Conservation (phyloP, 2,329 filamentous ascomycete species). For the Apiospora koreana region DNA sequence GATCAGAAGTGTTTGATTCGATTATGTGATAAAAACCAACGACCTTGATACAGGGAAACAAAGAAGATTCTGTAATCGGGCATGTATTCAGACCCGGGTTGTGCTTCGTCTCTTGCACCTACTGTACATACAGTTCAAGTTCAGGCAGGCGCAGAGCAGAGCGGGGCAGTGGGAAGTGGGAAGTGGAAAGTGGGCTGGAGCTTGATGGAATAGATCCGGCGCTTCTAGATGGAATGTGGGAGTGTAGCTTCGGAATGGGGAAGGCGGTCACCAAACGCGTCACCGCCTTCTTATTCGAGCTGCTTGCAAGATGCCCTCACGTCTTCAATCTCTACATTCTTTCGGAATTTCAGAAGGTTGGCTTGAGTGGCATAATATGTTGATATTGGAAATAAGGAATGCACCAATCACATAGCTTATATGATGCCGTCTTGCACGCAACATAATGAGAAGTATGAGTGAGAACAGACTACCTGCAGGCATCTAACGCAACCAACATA, state of each 20-base stretch:
- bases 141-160: background rate
- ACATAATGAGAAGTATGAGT: no score
- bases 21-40: background rate
- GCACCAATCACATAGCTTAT: no score
- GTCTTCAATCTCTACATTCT: no score
- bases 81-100: background rate
- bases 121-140: no score
- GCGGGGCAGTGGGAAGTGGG: background rate
- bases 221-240: background rate
- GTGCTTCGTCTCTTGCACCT: background rate
- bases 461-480: no score
- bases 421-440: no score
- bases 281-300: background rate
- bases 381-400: no score
- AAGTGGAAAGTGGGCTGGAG: background rate
- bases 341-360: no score
- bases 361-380: no score
- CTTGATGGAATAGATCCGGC: slow-evolving; percentile 5
- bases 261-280: background rate
- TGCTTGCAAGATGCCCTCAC: background rate
- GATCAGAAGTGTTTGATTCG: no score
- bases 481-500: no score
- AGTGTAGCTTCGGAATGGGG: background rate
- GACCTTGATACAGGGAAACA: background rate
- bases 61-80: background rate